phyloP scores from a whole-genome alignment of 2,329 filamentous ascomycete genomes.

The Alternaria gansuensis region DNA sequence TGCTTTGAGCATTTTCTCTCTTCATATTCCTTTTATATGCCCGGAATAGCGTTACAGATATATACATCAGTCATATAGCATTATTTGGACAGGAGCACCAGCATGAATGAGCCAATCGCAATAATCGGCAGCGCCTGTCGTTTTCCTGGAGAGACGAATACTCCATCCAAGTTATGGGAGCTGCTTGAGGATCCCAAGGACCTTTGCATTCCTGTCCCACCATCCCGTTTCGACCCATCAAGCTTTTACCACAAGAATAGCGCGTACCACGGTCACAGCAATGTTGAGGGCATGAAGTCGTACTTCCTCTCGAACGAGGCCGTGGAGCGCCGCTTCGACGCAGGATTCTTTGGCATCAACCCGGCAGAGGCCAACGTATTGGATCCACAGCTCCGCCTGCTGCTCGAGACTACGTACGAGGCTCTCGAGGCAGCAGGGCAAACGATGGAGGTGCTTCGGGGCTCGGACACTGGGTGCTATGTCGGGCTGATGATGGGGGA shows the following conservation, averaged over 20 bases:
- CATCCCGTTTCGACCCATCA: too few species aligned
- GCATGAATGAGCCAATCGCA: conserved; percentile 31
- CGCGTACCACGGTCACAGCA: too few species aligned
- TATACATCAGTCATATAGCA: too few species aligned
- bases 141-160: conserved; percentile 35
- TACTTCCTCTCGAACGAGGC: not conserved
- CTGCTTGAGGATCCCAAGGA: conserved; percentile 32
- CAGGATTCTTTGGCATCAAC: conserved; percentile 44
- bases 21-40: too few species aligned
- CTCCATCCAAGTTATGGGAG: conserved; percentile 43
- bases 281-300: too few species aligned
- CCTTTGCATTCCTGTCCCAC: not conserved
- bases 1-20: too few species aligned
- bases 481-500: conserved; percentile 37
- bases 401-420: conserved; percentile 50
- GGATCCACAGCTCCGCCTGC: conserved; percentile 47
- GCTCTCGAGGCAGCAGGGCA: conserved; percentile 54
- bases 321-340: conserved; percentile 33
- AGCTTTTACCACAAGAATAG: too few species aligned
- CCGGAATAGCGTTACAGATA: too few species aligned
- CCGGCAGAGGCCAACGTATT: conserved; percentile 38
- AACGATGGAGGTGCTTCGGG: conserved; percentile 38
- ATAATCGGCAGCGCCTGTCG: conserved; percentile 53
- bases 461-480: conserved; percentile 41
- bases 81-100: too few species aligned